A percentile compares a stretch with the other conserved stretches of the same genome.
These are phyloP conservation scores for Diaporthe australafricana DNA, from an alignment of 2,329 filamentous ascomycete species.

Conservation along the genomic window DNA sequence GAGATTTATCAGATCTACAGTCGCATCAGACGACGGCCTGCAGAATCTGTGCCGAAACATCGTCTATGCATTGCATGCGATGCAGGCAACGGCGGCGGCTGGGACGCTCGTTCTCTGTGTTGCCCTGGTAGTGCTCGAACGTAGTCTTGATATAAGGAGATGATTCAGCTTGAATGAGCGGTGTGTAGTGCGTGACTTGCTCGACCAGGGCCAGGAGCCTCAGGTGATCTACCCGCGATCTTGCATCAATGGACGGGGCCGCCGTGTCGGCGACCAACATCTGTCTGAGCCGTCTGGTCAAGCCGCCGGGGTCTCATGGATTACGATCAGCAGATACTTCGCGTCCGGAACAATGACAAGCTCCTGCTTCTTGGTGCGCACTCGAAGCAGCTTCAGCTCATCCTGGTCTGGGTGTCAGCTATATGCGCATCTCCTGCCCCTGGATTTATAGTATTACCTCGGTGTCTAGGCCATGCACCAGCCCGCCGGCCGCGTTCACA, in stretches of 20 bases:
- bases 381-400: constrained; percentile 78
- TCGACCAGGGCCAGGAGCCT: constrained; percentile 3
- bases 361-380: constrained; percentile 88
- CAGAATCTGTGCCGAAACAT: constrained; percentile 14
- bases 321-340: constrained; percentile 82
- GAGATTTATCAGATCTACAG: constrained; percentile 20
- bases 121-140: neutral
- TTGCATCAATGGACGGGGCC: neutral
- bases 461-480: constrained; percentile 79
- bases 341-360: constrained; percentile 84
- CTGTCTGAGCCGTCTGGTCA: constrained; percentile 47
- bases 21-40: constrained; percentile 16
- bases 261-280: constrained; percentile 10
- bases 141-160: constrained; percentile 49
- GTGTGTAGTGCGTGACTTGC: constrained; percentile 1
- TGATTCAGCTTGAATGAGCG: constrained; percentile 27
- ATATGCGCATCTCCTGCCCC: neutral
- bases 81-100: constrained; percentile 7
- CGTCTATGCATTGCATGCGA: constrained; percentile 2
- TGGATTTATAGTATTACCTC: constrained; percentile 61
- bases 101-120: neutral
- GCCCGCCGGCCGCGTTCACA: constrained; percentile 73
- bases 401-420: constrained; percentile 60
- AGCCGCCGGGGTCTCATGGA: constrained; percentile 83
- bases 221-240: neutral